A percentile compares a stretch with the other conserved stretches of the same genome.
phyloP scores from a whole-genome alignment of 495 filamentous ascomycete genomes.

The Hypoxylon fragiforme region DNA sequence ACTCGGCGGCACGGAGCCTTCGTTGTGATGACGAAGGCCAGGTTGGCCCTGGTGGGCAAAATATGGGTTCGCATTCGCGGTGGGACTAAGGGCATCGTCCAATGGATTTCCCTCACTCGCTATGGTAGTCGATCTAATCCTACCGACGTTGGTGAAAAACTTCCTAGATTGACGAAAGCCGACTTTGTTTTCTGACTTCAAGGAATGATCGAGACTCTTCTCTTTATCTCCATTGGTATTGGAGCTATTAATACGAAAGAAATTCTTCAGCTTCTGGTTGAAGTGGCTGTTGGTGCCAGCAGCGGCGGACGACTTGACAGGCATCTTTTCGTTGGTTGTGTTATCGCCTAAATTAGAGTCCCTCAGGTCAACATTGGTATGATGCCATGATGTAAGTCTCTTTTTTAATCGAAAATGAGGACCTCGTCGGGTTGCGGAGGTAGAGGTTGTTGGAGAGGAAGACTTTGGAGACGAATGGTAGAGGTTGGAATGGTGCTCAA shows the following conservation, averaged over 20 bases:
- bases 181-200: slow-evolving; percentile 59
- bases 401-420: slow-evolving; percentile 37
- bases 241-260: slow-evolving; percentile 90
- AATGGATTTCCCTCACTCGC: slow-evolving; percentile 91
- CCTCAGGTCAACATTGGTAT: slow-evolving; percentile 35
- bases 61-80: slow-evolving; percentile 94
- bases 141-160: slow-evolving; percentile 69
- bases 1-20: slow-evolving; percentile 90
- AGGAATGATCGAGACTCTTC: slow-evolving; percentile 46
- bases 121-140: slow-evolving; percentile 80
- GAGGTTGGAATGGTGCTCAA: slow-evolving; percentile 37
- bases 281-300: slow-evolving; percentile 60
- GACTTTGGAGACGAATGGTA: slow-evolving; percentile 23
- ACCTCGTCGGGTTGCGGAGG: slow-evolving; percentile 26
- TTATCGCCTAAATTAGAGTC: slow-evolving; percentile 23
- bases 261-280: slow-evolving; percentile 90
- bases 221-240: slow-evolving; percentile 44
- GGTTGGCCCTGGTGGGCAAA: slow-evolving; percentile 96
- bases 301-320: slow-evolving; percentile 34
- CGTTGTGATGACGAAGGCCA: slow-evolving; percentile 88
- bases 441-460: slow-evolving; percentile 33
- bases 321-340: slow-evolving; percentile 32
- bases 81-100: slow-evolving; percentile 87
- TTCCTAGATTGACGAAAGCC: slow-evolving; percentile 82
- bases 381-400: slow-evolving; percentile 41